Percentiles rank a stretch among this genome's conserved stretches.
phyloP scores from a whole-genome alignment of 257 asterid species.

The Lavandula angustifolia region DNA sequence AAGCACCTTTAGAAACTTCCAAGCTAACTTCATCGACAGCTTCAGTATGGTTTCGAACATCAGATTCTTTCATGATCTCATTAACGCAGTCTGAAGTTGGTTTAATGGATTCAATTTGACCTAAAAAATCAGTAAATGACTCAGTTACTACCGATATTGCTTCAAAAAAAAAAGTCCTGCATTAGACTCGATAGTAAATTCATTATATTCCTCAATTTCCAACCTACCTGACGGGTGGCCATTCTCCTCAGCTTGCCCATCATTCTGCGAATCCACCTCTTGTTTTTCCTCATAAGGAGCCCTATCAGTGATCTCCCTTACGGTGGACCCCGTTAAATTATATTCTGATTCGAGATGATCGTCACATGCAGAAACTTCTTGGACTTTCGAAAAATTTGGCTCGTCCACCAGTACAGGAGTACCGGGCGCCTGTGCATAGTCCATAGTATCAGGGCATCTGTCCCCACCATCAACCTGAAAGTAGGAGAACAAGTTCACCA shows the following conservation, averaged over 20 bases:
- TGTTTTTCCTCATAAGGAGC: constrained; percentile 43
- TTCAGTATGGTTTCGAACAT: constrained; percentile 31
- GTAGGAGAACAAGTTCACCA: constrained; percentile 25
- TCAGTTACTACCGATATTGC: constrained; percentile 32
- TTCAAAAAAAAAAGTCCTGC: neutral
- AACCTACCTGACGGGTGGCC: constrained; percentile 42
- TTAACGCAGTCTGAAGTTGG: constrained; percentile 38
- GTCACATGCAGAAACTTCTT: constrained; percentile 82
- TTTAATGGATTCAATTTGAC: constrained; percentile 31
- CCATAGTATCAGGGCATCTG: constrained; percentile 58
- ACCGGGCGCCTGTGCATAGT: constrained; percentile 83
- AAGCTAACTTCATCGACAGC: constrained; percentile 37
- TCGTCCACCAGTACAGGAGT: constrained; percentile 86
- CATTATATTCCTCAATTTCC: constrained; percentile 41
- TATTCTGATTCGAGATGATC: constrained; percentile 80
- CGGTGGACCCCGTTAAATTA: constrained; percentile 40
- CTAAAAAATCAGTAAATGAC: constrained; percentile 22
- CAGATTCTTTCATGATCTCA: constrained; percentile 41
- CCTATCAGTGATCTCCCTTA: constrained; percentile 40
- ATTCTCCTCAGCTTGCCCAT: constrained; percentile 46
- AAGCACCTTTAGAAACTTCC: constrained; percentile 39
- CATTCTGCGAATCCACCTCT: constrained; percentile 43
- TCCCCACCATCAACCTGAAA: constrained; percentile 59
- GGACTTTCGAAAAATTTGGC: constrained; percentile 70
- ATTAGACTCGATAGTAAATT: constrained; percentile 36